Conservation (phyloP, 257 asterid species). For the Solanum bulbocastanum region DNA sequence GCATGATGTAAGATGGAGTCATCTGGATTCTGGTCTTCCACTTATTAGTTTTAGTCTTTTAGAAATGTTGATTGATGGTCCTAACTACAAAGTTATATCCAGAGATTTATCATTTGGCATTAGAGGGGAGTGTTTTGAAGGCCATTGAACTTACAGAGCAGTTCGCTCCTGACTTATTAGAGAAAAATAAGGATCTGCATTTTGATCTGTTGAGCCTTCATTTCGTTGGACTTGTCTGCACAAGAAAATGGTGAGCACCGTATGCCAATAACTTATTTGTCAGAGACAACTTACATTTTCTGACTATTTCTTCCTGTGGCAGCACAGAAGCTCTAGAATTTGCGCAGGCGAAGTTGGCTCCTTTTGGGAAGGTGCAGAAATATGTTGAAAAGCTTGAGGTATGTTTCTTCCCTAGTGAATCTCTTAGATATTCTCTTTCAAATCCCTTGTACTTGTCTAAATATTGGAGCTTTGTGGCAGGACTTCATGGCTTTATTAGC, state of each 20-base stretch:
- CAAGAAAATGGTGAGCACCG: conserved; percentile 55
- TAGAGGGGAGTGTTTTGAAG: conserved; percentile 56
- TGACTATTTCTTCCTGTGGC: conserved; percentile 24
- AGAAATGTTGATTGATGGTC: neutral
- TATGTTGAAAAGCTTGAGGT: conserved; percentile 71
- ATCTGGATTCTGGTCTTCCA: neutral
- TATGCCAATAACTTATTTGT: neutral
- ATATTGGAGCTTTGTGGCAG: conserved; percentile 24
- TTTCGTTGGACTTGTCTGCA: conserved; percentile 67
- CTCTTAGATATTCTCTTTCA: neutral
- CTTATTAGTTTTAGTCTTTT: neutral
- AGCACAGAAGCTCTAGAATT: conserved; percentile 87
- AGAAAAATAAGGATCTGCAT: conserved; percentile 65
- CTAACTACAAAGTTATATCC: conserved; percentile 16
- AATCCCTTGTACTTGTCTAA: neutral
- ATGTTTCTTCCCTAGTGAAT: conserved; percentile 9
- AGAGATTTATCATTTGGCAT: conserved; percentile 56
- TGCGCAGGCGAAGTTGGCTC: conserved; percentile 66
- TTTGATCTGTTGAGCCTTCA: conserved; percentile 87
- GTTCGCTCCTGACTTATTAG: conserved; percentile 62
- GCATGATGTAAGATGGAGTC: neutral
- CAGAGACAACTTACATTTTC: neutral
- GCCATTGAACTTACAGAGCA: conserved; percentile 82
- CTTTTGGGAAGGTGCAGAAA: conserved; percentile 74
- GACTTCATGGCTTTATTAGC: conserved; percentile 86